Base-by-base conservation (phyloP, 2,329 filamentous ascomycete genomes). In the Amphichorda felina region DNA sequence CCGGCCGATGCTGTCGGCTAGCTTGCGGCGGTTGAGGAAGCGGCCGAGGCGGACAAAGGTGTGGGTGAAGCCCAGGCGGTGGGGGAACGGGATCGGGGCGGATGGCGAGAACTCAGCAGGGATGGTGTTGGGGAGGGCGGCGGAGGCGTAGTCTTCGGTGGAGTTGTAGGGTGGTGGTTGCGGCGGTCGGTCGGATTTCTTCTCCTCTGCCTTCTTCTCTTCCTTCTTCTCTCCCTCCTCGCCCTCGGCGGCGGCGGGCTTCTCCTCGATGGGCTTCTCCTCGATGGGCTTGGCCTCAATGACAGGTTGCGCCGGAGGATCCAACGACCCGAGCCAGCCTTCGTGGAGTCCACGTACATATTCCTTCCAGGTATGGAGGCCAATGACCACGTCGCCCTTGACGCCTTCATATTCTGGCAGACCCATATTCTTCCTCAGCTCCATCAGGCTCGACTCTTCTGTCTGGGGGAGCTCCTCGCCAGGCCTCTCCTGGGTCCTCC, bases 281-380 rank as follows among this genome's bases (percentile, higher is more conserved):
- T 10, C 7, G 10, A 14, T 13, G 18, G 36, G 30, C 13, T 42
- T 34, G 27, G 37, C 19, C n/a, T 50, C 47, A 4, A 49, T 42
- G 5, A 46, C 44, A 6, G 50, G 47, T 21, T 50, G 43, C 29
- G 54, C 49, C 2, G 82, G 81, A 38, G 75, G 59, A 40, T 81
- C 74, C 30, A 94, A 63, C 7, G 91, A 87, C 0, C 91, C 89
- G 17, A 98, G 63, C 89, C 91, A 98, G 38, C 91, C 91, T 60
- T 98, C 91, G 54, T 98, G 91, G 45, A 96, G 53, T 31, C 91
- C 91, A 39, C 88, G 72, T 17, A 96, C 66, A 55, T 96, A 98
- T 60, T 98, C 91, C 61, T 95, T 98, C 91, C 91, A 98, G 8
- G 89, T 80, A 54, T 95, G 83, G 38, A 89, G 68, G 10, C 91